Base-by-base conservation (phyloP, 2,329 filamentous ascomycete genomes). In the Penicillium polonicum region DNA sequence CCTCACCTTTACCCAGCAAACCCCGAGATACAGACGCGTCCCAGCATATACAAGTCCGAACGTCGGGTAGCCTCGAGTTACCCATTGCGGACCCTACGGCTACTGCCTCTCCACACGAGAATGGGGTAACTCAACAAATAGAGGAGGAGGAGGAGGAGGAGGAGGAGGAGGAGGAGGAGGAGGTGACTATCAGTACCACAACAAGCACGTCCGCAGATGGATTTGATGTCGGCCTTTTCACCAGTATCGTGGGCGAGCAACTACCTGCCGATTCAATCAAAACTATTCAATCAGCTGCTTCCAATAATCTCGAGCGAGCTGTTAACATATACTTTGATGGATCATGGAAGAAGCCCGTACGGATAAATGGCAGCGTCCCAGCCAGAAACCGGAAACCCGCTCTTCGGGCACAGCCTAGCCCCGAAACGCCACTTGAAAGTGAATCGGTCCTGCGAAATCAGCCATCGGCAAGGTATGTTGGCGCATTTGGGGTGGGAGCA, bases 401-500 rank as follows among this genome's bases (percentile, higher is more conserved):
- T 15, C 44, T 61, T 15, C 51, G 55, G 31, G 21, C 52, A 35
- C 57, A 57, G 19, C 57, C 55, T 7, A 38, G 45, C 1, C 29
- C 48, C 10, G 41, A 35, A 23, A 35, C 5, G 1, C 42, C 55
- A 19, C 44, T 54, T 4, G 50, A 62, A 57, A 48, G 15, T 3
- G 27, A 38, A n/a, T 61, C 58, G 52, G 67, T 63, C 13, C 54
- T 60, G 8, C 53, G 36, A 44, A 65, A 66, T 13, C 70, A 70
- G 48, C 86, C 87, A 0, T 67, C 76, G 2, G 81, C 80, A 64
- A 79, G 94, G 68, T 99, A 97, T 68, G 84, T 97, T 60, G 94
- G 94, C 19, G 91, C 92, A 0, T 94, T 97, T 74, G 94, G 94
- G 9, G 92, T 90, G 5, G 91, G 89, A 53, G 94, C 88, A 5